Percentiles rank a stretch among this genome's conserved stretches.
Conservation (phyloP, 1,284 basidiomycete species). For the Violaceomyces palustris region DNA sequence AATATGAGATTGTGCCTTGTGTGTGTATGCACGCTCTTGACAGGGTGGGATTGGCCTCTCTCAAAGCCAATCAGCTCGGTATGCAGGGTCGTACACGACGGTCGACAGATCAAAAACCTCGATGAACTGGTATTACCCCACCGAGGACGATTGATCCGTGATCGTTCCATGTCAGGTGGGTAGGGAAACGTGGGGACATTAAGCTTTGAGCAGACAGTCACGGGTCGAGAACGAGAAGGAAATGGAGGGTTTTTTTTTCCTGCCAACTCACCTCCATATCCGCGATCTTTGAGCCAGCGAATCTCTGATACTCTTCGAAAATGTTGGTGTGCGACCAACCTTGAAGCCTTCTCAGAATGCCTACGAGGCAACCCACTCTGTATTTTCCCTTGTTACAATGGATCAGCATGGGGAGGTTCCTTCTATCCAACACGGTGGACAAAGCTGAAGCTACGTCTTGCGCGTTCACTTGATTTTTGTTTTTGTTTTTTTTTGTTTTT, state of each 20-base stretch:
- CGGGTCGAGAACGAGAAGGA: too few species aligned
- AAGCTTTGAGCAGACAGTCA: background rate
- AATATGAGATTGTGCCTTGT: background rate
- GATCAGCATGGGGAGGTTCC: constrained; percentile 44
- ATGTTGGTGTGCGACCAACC: constrained; percentile 50
- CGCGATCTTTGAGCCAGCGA: constrained; percentile 44
- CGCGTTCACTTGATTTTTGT: constrained; percentile 36
- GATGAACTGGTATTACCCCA: too few species aligned
- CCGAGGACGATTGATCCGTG: too few species aligned
- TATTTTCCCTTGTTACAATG: constrained; percentile 53
- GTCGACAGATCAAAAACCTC: constrained; percentile 38
- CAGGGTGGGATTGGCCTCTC: too few species aligned
- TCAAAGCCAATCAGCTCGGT: background rate
- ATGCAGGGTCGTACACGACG: constrained; percentile 1
- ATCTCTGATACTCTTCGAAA: constrained; percentile 49
- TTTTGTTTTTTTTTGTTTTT: too few species aligned
- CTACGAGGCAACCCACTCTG: constrained; percentile 46
- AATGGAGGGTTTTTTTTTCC: too few species aligned
- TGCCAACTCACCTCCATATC: constrained; percentile 47
- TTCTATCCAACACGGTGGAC: constrained; percentile 25
- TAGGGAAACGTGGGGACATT: background rate
- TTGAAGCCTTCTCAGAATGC: constrained; percentile 43
- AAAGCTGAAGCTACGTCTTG: constrained; percentile 33
- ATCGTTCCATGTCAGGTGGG: too few species aligned
- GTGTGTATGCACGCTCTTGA: background rate